A percentile compares a stretch with the other conserved stretches of the same genome.
Evolutionary conservation across 208 protist genomes (phyloP).

Genomic region (Trypanosoma brucei): DNA sequence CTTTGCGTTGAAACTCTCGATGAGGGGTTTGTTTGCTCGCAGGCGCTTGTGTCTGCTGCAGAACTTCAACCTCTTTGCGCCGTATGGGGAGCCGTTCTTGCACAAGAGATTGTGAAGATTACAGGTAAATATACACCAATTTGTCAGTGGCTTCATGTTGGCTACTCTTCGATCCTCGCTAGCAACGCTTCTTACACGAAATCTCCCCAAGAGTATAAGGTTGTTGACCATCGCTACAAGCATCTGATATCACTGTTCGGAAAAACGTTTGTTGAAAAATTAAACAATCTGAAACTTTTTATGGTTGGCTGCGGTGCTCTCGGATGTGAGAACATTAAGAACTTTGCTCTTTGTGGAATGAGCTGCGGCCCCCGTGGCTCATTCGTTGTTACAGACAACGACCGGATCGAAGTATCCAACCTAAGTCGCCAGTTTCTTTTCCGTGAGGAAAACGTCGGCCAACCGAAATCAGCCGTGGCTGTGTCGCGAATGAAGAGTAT

Average conservation of each 20-base stretch:
- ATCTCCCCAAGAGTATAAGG: slow-evolving; percentile 37
- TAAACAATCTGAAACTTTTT: slow-evolving; percentile 79
- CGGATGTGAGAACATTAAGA: slow-evolving; percentile 99
- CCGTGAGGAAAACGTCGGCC: slow-evolving; percentile 93
- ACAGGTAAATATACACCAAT: slow-evolving; percentile 96
- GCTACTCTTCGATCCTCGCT: slow-evolving; percentile 76
- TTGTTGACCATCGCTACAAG: slow-evolving; percentile 60
- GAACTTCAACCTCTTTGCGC: slow-evolving; percentile 88
- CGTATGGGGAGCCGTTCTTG: slow-evolving; percentile 93
- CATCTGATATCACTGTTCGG: slow-evolving; percentile 77
- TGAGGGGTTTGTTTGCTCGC: slow-evolving; percentile 36
- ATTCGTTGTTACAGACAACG: slow-evolving; percentile 98
- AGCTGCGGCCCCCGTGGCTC: slow-evolving; percentile 71
- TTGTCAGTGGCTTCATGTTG: slow-evolving; percentile 94
- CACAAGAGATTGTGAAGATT: slow-evolving; percentile 97
- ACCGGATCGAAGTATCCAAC: slow-evolving; percentile 99
- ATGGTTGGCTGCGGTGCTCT: slow-evolving; percentile 98
- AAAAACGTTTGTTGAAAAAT: slow-evolving; percentile 56
- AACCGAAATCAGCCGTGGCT: slow-evolving; percentile 95
- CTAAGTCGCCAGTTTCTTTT: slow-evolving; percentile 99
- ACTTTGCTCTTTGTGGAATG: slow-evolving; percentile 98
- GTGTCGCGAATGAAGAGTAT: slow-evolving; percentile 90
- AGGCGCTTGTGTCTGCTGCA: slow-evolving; percentile 61
- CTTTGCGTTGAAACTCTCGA: slow-evolving; percentile 55
- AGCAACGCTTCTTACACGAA: slow-evolving; percentile 30